Conservation (phyloP, 148 eudicot species). For the Chenopodium suecicum region DNA sequence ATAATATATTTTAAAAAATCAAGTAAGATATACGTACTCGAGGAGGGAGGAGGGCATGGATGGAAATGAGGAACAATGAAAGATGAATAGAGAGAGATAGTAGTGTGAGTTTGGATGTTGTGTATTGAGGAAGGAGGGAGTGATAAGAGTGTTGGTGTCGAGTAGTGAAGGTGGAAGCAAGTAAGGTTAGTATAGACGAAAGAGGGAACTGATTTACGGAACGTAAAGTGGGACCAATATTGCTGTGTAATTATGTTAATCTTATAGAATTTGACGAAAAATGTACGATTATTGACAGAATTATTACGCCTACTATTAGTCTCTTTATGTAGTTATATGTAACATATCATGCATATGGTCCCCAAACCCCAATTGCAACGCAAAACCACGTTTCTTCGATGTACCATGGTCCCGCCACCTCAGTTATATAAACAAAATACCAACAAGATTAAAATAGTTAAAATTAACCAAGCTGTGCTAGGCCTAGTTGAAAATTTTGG, state of each 20-base stretch:
- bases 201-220: conserved; percentile 14
- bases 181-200: neutral
- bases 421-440: too few species aligned
- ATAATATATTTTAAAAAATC: neutral
- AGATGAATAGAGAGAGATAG: neutral
- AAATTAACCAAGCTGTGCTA: too few species aligned
- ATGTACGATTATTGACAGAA: neutral
- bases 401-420: too few species aligned
- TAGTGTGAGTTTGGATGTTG: neutral
- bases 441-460: too few species aligned
- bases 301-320: conserved; percentile 2
- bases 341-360: too few species aligned
- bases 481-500: too few species aligned
- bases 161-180: conserved; percentile 4
- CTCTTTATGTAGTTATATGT: too few species aligned
- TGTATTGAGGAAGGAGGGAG: neutral
- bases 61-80: neutral
- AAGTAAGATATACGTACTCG: neutral
- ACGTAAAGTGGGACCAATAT: conserved; percentile 16
- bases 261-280: neutral
- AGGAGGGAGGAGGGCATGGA: conserved; percentile 10
- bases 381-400: too few species aligned
- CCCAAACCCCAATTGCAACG: too few species aligned
- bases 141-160: conserved; percentile 12
- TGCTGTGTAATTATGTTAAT: neutral